These are phyloP conservation scores for Rhodamnia rubescens DNA, from an alignment of 345 rosid species.

Conservation along the genomic window DNA sequence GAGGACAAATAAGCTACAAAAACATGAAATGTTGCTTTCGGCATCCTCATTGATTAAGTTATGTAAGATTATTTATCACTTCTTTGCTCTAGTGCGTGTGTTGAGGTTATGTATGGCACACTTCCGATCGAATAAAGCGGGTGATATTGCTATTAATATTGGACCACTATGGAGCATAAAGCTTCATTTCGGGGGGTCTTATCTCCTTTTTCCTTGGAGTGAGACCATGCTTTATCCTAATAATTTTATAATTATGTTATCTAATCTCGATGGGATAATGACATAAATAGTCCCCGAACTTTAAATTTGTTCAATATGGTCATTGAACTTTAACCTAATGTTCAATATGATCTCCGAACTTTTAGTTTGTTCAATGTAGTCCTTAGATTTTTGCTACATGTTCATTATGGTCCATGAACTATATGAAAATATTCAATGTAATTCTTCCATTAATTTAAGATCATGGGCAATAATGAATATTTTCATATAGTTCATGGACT, in stretches of 20 bases:
- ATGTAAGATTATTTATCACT: not conserved
- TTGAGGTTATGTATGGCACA: not conserved
- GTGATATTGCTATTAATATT: not conserved
- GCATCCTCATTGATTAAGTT: not conserved
- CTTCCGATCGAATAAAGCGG: not conserved
- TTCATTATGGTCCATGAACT: too few species aligned
- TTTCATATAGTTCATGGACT: too few species aligned
- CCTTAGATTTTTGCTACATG: too few species aligned
- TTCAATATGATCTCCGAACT: too few species aligned
- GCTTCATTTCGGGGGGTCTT: not conserved
- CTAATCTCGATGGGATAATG: not conserved
- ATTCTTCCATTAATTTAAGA: too few species aligned
- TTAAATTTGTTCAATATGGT: too few species aligned
- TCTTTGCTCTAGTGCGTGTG: not conserved
- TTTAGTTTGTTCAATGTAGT: too few species aligned
- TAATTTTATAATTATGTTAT: not conserved
- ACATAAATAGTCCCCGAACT: too few species aligned
- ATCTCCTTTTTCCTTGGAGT: not conserved
- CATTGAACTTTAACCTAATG: too few species aligned
- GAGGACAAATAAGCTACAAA: too few species aligned
- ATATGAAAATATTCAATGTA: too few species aligned
- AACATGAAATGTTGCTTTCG: not conserved
- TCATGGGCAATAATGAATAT: too few species aligned
- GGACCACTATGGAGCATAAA: not conserved
- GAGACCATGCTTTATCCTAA: not conserved